Percentiles rank a stretch among this genome's conserved stretches.
Evolutionary conservation across 2,329 filamentous ascomycete species (phyloP).

Genomic region (Pseudogymnoascus verrucosus): DNA sequence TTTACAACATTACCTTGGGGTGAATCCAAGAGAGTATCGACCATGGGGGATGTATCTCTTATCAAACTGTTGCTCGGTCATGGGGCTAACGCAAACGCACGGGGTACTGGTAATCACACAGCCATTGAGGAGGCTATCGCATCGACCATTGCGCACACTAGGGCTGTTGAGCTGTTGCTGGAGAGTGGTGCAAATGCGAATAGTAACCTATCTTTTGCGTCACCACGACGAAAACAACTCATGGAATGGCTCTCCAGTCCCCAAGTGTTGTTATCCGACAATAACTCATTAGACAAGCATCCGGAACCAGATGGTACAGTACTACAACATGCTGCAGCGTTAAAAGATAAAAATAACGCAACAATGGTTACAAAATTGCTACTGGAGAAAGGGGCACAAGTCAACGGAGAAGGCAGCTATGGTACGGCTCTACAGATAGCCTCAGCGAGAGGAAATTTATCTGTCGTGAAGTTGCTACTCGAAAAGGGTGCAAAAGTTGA

Average conservation of each 20-base stretch:
- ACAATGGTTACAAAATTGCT: neutral
- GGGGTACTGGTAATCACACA: neutral
- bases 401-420: neutral
- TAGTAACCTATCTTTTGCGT: neutral
- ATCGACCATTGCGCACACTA: neutral
- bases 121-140: neutral
- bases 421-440: neutral
- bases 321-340: neutral
- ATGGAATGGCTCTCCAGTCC: accelerated
- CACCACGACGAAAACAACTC: neutral
- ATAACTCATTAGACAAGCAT: neutral
- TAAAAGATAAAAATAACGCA: neutral
- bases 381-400: neutral
- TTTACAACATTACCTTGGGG: neutral
- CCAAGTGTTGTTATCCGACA: neutral
- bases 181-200: neutral
- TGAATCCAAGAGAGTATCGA: neutral
- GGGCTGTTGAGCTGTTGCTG: neutral
- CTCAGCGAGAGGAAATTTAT: neutral
- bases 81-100: neutral
- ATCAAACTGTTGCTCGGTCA: neutral
- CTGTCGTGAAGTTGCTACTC: neutral
- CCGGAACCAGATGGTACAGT: neutral
- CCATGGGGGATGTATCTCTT: neutral
- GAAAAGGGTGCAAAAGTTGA: neutral